These are phyloP conservation scores for Poa annua DNA, from an alignment of 176 grass and related monocot species.

Conservation along the genomic window DNA sequence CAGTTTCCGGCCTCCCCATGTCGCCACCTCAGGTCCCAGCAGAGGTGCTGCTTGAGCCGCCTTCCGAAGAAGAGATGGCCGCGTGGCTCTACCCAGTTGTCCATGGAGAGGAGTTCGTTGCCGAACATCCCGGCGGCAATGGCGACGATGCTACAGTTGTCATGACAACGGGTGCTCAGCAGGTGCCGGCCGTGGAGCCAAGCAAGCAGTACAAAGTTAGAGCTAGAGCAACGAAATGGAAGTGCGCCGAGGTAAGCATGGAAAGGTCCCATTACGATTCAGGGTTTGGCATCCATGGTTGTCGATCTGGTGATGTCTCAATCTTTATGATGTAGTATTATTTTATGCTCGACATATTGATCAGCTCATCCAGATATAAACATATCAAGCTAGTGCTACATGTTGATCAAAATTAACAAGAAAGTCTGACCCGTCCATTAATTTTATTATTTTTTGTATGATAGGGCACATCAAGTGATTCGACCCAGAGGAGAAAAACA, in stretches of 20 bases:
- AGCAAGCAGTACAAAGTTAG: not conserved
- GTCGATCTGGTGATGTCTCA: not conserved
- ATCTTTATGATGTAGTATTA: not conserved
- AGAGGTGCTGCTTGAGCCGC: not conserved
- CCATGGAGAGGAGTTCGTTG: not conserved
- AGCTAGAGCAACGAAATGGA: not conserved
- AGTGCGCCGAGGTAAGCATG: not conserved
- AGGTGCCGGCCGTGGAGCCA: not conserved
- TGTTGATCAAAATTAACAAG: not conserved
- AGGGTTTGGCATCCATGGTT: not conserved
- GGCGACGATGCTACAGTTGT: not conserved
- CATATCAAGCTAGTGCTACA: not conserved
- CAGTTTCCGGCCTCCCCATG: not conserved
- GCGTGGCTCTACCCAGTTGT: constrained; percentile 42
- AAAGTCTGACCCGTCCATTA: not conserved
- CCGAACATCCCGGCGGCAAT: not conserved
- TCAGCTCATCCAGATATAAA: not conserved
- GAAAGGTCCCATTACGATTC: not conserved
- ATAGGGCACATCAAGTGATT: not conserved
- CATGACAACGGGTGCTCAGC: not conserved
- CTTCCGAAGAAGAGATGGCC: constrained; percentile 43
- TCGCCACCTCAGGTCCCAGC: not conserved
- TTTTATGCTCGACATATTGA: not conserved
- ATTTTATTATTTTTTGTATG: not conserved
- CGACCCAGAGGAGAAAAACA: not conserved